Conservation (phyloP, 148 eudicot genomes). For the Rhododendron henanense region DNA sequence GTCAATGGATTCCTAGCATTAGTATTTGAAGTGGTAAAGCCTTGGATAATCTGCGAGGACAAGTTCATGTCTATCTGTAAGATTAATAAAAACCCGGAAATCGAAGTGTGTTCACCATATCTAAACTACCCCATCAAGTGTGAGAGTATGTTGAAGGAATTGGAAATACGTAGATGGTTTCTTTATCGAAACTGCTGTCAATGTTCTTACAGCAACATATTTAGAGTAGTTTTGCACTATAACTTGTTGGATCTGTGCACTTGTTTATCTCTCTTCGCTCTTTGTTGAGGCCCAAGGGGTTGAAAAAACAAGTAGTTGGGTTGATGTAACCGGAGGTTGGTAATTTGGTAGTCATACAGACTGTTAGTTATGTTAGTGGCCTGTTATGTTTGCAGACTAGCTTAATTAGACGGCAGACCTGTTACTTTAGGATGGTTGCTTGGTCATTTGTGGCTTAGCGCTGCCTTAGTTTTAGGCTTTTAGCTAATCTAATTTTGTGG, state of each 20-base stretch:
- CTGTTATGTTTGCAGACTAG: background rate
- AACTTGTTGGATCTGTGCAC: background rate
- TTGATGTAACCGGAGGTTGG: background rate
- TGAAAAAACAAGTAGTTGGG: background rate
- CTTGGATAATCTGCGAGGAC: background rate
- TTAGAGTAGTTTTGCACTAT: background rate
- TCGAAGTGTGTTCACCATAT: background rate
- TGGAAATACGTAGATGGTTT: background rate
- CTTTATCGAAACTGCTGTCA: background rate
- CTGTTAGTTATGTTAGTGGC: background rate
- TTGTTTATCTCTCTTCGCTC: background rate
- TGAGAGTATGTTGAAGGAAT: background rate
- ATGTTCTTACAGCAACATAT: background rate
- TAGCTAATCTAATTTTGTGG: background rate
- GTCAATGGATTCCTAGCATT: background rate
- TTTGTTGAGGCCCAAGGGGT: background rate
- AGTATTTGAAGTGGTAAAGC: background rate
- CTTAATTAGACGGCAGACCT: background rate
- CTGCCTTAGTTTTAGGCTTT: background rate
- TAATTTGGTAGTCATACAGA: background rate
- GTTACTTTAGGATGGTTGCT: background rate
- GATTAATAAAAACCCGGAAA: background rate
- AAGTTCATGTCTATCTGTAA: background rate
- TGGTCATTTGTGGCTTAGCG: background rate
- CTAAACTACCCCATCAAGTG: background rate